Percentiles rank a stretch among this genome's conserved stretches.
These are phyloP conservation scores for Huntiella moniliformis DNA, from an alignment of 2,329 filamentous ascomycete species.

Conservation along the genomic window DNA sequence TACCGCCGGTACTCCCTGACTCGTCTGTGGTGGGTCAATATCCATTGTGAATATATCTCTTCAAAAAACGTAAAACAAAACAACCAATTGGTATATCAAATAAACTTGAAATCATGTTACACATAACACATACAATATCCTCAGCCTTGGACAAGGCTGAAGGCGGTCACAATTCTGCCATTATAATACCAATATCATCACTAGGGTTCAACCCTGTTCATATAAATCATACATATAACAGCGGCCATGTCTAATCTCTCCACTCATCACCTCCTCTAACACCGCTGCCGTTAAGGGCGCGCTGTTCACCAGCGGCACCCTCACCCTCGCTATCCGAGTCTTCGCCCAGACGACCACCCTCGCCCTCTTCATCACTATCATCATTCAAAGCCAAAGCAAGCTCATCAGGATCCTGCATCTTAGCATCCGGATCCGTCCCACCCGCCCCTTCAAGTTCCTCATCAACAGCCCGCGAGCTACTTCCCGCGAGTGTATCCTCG, in stretches of 20 bases:
- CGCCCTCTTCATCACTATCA: slow-evolving; percentile 32
- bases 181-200: neutral
- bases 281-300: slow-evolving; percentile 16
- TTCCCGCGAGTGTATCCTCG: slow-evolving; percentile 33
- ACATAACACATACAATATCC: no score
- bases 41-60: slow-evolving; percentile 29
- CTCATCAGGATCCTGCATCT: slow-evolving; percentile 49
- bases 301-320: slow-evolving; percentile 2
- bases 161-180: neutral
- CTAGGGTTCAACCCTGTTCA: neutral
- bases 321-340: slow-evolving; percentile 11
- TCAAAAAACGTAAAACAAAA: no score
- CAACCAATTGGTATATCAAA: no score
- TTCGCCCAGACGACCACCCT: slow-evolving; percentile 1
- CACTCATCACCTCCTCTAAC: slow-evolving; percentile 30
- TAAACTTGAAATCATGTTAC: no score
- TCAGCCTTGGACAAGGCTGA: no score
- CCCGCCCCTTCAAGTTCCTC: slow-evolving; percentile 26
- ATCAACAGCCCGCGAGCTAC: slow-evolving; percentile 14
- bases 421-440: slow-evolving; percentile 39
- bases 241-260: slow-evolving; percentile 18
- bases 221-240: neutral
- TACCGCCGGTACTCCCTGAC: slow-evolving; percentile 57
- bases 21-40: slow-evolving; percentile 40
- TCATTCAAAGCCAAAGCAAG: slow-evolving; percentile 39